Evolutionary conservation across 305 asterid genomes (phyloP).

Genomic region (Euphrasia arctica): DNA sequence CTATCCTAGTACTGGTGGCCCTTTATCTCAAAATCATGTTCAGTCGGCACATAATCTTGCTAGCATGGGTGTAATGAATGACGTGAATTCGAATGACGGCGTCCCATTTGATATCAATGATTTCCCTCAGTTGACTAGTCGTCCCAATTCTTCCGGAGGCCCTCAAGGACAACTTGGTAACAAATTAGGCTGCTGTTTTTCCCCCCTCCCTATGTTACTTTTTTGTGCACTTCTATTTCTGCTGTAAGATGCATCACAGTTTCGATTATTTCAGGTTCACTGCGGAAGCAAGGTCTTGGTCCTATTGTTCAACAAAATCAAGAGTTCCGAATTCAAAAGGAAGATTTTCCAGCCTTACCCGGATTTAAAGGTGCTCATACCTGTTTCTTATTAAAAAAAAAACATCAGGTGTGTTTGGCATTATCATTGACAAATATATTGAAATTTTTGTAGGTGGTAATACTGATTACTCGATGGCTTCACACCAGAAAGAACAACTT

Average conservation of each 20-base stretch:
- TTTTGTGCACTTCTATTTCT: background rate
- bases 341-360: background rate
- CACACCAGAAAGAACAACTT: slow-evolving; percentile 92
- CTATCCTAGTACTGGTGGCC: slow-evolving; percentile 82
- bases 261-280: background rate
- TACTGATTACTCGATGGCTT: slow-evolving; percentile 76
- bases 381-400: background rate
- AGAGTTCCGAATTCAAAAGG: background rate
- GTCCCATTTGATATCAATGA: slow-evolving; percentile 94
- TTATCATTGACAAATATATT: slow-evolving; percentile 24
- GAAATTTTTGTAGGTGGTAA: slow-evolving; percentile 63
- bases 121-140: slow-evolving; percentile 92
- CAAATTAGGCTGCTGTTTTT: slow-evolving; percentile 17
- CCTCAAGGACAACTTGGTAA: slow-evolving; percentile 95
- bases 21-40: slow-evolving; percentile 81
- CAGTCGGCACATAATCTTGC: slow-evolving; percentile 65
- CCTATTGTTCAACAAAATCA: background rate
- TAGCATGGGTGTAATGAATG: slow-evolving; percentile 85
- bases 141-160: slow-evolving; percentile 98
- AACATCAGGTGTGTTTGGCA: background rate
- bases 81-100: slow-evolving; percentile 78
- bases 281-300: background rate
- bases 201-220: too few species aligned
- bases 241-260: background rate
- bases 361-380: background rate